Evolutionary conservation across 306 rosid genomes (phyloP), one percentile per base, ranked within the genome.

Genomic region (Comarum palustre): DNA sequence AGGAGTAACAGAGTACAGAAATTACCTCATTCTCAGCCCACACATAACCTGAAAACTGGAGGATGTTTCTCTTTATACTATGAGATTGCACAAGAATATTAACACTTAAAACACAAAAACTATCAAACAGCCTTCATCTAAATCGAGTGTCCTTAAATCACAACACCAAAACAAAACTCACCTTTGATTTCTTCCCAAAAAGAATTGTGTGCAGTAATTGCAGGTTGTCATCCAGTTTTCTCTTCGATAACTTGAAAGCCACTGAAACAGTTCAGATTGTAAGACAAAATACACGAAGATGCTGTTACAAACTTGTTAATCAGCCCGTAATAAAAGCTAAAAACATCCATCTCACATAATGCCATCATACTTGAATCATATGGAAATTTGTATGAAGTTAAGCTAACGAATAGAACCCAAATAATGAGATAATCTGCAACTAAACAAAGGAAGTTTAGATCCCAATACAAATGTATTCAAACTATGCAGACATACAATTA

Each of bases 161-260:
- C 50, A 25, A 63, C 78, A 43, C 57, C 38, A 51, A 78, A 39
- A 39, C 48, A 2, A 39, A 31, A 72, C 50, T 68, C 63, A 95
- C 99, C 96, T 95, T 95, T 27, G 96, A 83, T 79, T 77, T 92
- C 83, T 90, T 95, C 39, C 96, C 97, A 58, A 88, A 95, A 72
- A 95, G 93, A 77, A 95, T 76, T 19, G 76, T 79, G 78, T 95
- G 99, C 74, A 95, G 92, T 15, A 87, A 54, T 20, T 95, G 97
- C 73, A 95, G 89, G 78, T 83, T 92, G 68, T 95, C 97, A 80
- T 95, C 97, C 31, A 89, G 78, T 82, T 92, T 92, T 84, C 99
- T 87, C 96, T 95, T 95, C 0, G 96, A 87, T 80, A 95, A 75
- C 85, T 92, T 95, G 90, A 86, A 95, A 66, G 96, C 90, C 87